phyloP scores from a whole-genome alignment of 1,284 basidiomycete species.

The Macrocybe sp. region DNA sequence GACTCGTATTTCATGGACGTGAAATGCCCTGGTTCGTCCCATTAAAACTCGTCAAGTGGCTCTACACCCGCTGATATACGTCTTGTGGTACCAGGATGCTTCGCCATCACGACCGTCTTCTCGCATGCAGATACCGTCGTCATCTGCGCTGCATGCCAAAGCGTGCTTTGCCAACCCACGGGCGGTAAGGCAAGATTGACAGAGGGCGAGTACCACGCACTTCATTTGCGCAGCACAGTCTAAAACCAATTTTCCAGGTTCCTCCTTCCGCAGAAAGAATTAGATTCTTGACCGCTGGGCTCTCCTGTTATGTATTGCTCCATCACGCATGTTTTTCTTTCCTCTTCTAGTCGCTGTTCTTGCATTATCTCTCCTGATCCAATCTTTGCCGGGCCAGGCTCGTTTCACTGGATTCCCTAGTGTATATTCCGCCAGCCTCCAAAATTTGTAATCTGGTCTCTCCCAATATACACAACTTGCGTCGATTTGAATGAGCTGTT shows the following conservation, averaged over 20 bases:
- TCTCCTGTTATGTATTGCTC: slow-evolving; percentile 10
- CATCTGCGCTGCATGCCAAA: slow-evolving; percentile 89
- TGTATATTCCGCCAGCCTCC: neutral
- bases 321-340: neutral
- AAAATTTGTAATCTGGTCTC: too few relatives aligned
- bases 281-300: slow-evolving; percentile 34
- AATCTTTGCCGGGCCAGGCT: neutral
- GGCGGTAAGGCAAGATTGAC: slow-evolving; percentile 98
- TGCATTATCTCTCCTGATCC: neutral
- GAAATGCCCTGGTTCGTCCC: slow-evolving; percentile 86
- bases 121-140: slow-evolving; percentile 95
- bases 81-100: slow-evolving; percentile 61
- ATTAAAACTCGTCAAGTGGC: slow-evolving; percentile 8
- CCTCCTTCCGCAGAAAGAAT: slow-evolving; percentile 86
- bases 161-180: slow-evolving; percentile 96
- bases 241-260: slow-evolving; percentile 44
- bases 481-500: too few relatives aligned
- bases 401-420: slow-evolving; percentile 1
- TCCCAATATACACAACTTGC: too few relatives aligned
- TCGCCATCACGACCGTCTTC: slow-evolving; percentile 93
- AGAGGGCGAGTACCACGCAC: slow-evolving; percentile 69
- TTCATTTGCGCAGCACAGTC: slow-evolving; percentile 6
- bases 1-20: slow-evolving; percentile 99
- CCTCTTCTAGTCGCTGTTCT: neutral
- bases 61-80: slow-evolving; percentile 10